phyloP scores from a whole-genome alignment of 192 early-diverging fungal species.

The Allomyces javanicus region DNA sequence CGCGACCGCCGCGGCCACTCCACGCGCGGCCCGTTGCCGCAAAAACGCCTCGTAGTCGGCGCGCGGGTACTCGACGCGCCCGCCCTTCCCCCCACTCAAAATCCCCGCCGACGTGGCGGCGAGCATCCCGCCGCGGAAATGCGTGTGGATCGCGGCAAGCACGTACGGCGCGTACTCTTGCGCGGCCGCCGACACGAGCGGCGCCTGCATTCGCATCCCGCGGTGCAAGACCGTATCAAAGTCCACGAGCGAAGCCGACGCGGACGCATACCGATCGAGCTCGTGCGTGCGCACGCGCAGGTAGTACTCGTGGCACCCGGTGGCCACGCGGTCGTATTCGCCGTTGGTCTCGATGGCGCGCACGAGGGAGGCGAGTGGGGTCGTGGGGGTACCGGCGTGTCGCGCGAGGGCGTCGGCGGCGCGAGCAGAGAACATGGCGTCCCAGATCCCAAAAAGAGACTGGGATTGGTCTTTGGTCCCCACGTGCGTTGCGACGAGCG shows the following conservation, averaged over 20 bases:
- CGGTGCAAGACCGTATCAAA: not conserved
- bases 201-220: not conserved
- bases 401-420: slow-evolving; percentile 6
- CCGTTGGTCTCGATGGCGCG: not conserved
- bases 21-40: not conserved
- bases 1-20: not conserved
- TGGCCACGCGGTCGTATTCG: not conserved
- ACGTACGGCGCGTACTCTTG: not conserved
- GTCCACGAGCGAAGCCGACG: not conserved
- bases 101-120: not conserved
- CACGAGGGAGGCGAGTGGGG: not conserved
- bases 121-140: not conserved
- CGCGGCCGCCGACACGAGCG: not conserved
- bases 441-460: slow-evolving; percentile 64
- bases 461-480: slow-evolving; percentile 65
- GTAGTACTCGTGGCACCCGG: not conserved
- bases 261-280: not conserved
- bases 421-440: slow-evolving; percentile 47
- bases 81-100: not conserved
- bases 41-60: not conserved
- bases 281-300: not conserved
- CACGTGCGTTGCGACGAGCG: slow-evolving; percentile 21
- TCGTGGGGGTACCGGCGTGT: not conserved
- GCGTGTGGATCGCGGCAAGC: not conserved
- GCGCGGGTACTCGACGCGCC: not conserved